A percentile compares a stretch with the other conserved stretches of the same genome.
phyloP scores from a whole-genome alignment of 1,284 basidiomycete species.

The Pseudozyma hubeiensis region DNA sequence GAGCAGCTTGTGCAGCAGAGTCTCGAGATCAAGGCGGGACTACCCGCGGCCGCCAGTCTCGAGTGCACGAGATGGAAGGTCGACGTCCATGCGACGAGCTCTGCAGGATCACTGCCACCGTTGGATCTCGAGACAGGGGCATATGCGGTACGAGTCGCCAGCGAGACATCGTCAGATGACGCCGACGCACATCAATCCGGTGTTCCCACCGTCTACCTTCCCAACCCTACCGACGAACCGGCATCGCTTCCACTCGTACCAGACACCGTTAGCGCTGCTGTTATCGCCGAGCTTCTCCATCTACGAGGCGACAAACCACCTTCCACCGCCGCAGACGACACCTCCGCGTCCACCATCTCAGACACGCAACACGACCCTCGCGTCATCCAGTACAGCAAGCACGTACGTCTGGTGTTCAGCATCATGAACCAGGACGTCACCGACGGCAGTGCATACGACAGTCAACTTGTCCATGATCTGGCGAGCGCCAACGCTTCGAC shows the following conservation, averaged over 20 bases:
- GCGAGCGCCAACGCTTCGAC: background rate
- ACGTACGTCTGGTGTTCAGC: conserved; percentile 62
- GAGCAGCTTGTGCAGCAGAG: conserved; percentile 34
- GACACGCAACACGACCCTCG: conserved; percentile 45
- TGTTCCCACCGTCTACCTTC: conserved; percentile 13
- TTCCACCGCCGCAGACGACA: background rate
- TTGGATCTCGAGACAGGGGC: conserved; percentile 14
- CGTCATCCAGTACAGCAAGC: conserved; percentile 57
- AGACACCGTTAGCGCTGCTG: conserved; percentile 36
- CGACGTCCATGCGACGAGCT: background rate
- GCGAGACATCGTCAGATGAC: background rate
- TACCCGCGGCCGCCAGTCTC: conserved; percentile 18
- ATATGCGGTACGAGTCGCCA: conserved; percentile 15
- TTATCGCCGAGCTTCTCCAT: conserved; percentile 27
- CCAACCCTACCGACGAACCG: conserved; percentile 1
- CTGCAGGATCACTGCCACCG: background rate
- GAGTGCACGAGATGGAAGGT: conserved; percentile 44
- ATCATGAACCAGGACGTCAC: conserved; percentile 63
- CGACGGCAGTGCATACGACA: conserved; percentile 29
- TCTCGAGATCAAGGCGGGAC: conserved; percentile 21
- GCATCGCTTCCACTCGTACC: conserved; percentile 17
- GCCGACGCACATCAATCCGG: background rate
- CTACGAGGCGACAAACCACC: conserved; percentile 23
- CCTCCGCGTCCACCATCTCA: background rate
- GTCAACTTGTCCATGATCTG: conserved; percentile 26